Base-by-base conservation (phyloP, 2,329 filamentous ascomycete genomes). In the Fusarium sp. region DNA sequence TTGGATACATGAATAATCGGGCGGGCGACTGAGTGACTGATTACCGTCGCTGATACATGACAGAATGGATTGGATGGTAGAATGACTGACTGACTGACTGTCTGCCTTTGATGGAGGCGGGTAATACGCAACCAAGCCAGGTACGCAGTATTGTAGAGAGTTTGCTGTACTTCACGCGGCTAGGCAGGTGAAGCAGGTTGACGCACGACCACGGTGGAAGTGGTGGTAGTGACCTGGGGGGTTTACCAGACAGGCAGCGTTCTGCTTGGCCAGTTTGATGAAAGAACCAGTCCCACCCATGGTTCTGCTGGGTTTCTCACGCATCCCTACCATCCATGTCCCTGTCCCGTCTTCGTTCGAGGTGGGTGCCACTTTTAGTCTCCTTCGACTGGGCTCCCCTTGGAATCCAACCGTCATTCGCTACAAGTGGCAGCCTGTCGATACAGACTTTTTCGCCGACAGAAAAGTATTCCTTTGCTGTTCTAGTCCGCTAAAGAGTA, bases 201-300 rank as follows among this genome's bases (percentile, higher is more conserved):
- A 70, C 50, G 58, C 63, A 71, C 67, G 51, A 70, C 58, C 67
- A 27, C 49, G 59, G 59, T 71, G 63, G 59, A 68, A 60, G 67
- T 70, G 68, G 67, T 69, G 63, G 63, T 68, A 55, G 59, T 45
- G 62, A 66, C 62, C 63, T 61, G 37, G 18, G 49, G 55, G 61
- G 34, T n/a, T 42, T 48, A 37, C 54, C 16, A 57, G 46, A 47
- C 54, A 71, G 53, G 20, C 51, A 46, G 50, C 34, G 37, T 28
- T 66, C 42, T 71, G 59, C 46, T 58, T 71, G 54, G 68, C 21
- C 59, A 30, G 56, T 62, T 59, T 72, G 59, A 66, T 37, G 57
- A 28, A 21, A 51, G 49, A 51, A 51, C 27, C 48, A 50, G 62
- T 34, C 51, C 68, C 68, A 69, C 68, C 37, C 41, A 50, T 53